phyloP scores from a whole-genome alignment of 495 filamentous ascomycete genomes.

The Penicillium cosmopolitanum region DNA sequence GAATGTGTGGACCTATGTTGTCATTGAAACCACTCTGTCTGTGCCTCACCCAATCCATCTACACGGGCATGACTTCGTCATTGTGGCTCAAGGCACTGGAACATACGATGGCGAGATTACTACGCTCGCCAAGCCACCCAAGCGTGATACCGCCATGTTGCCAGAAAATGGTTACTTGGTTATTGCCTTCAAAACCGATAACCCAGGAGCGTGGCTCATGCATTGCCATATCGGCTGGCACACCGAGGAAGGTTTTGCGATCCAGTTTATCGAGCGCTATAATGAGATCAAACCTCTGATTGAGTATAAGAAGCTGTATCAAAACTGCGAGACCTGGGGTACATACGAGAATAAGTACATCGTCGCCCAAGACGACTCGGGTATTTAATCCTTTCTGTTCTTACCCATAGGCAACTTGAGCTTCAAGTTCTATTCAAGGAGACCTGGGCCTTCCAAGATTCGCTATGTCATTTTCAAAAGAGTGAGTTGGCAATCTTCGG shows the following conservation, averaged over 20 bases:
- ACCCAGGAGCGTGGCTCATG: slow-evolving; percentile 57
- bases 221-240: slow-evolving; percentile 59
- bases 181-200: slow-evolving; percentile 58
- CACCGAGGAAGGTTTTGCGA: slow-evolving; percentile 44
- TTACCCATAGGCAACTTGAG: background rate
- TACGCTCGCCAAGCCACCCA: slow-evolving; percentile 48
- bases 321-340: slow-evolving; percentile 20
- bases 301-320: slow-evolving; percentile 12
- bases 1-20: slow-evolving; percentile 61
- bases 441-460: background rate
- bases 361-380: slow-evolving; percentile 9
- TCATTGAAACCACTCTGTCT: slow-evolving; percentile 56
- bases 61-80: slow-evolving; percentile 65
- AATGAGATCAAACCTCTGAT: slow-evolving; percentile 22
- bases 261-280: slow-evolving; percentile 51
- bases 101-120: slow-evolving; percentile 14
- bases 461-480: no score
- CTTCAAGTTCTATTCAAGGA: no score
- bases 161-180: slow-evolving; percentile 46
- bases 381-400: slow-evolving; percentile 3
- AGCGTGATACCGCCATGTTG: slow-evolving; percentile 64
- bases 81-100: slow-evolving; percentile 17
- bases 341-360: slow-evolving; percentile 9
- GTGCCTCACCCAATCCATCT: slow-evolving; percentile 82
- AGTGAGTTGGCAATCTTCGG: no score